Conservation (phyloP, 2,329 filamentous ascomycete species). For the Teratosphaeria pseudoeucalypti region DNA sequence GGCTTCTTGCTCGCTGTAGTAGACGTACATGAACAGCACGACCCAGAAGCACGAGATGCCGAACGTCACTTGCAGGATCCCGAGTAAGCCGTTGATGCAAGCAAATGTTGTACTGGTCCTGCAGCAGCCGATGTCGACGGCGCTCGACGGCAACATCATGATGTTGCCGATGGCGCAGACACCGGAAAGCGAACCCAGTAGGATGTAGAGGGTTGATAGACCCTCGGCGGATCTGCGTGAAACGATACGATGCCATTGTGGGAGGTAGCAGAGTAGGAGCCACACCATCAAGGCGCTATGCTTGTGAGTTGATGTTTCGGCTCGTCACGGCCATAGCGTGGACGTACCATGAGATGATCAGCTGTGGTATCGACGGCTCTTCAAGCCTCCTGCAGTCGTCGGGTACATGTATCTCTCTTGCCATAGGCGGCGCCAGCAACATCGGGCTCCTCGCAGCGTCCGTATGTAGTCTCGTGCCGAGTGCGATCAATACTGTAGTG, state of each 20-base stretch:
- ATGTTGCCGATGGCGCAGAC: conserved; percentile 85
- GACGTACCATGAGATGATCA: conserved; percentile 9
- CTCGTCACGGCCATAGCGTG: not conserved
- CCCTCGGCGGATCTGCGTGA: conserved; percentile 74
- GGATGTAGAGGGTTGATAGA: conserved; percentile 83
- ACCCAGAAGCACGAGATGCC: conserved; percentile 78
- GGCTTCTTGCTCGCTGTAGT: conserved; percentile 21
- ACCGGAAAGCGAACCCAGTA: conserved; percentile 77
- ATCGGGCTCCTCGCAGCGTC: not conserved
- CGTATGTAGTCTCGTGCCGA: not conserved
- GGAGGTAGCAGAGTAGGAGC: conserved; percentile 80
- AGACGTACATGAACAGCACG: conserved; percentile 65
- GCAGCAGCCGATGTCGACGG: conserved; percentile 73
- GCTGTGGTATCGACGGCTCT: conserved; percentile 10
- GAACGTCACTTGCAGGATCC: conserved; percentile 77
- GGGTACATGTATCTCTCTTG: not conserved
- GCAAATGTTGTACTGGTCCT: conserved; percentile 67
- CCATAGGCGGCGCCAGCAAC: not conserved
- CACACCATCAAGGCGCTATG: conserved; percentile 64
- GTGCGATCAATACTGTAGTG: not conserved
- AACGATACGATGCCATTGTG: conserved; percentile 85
- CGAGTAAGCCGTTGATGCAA: conserved; percentile 70
- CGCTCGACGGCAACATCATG: conserved; percentile 66
- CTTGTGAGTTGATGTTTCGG: conserved; percentile 4
- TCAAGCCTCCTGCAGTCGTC: conserved; percentile 8